Percentiles rank a stretch among this genome's conserved stretches.
phyloP scores from a whole-genome alignment of 768 basidiomycete genomes.

The Macrocybe gigantea region DNA sequence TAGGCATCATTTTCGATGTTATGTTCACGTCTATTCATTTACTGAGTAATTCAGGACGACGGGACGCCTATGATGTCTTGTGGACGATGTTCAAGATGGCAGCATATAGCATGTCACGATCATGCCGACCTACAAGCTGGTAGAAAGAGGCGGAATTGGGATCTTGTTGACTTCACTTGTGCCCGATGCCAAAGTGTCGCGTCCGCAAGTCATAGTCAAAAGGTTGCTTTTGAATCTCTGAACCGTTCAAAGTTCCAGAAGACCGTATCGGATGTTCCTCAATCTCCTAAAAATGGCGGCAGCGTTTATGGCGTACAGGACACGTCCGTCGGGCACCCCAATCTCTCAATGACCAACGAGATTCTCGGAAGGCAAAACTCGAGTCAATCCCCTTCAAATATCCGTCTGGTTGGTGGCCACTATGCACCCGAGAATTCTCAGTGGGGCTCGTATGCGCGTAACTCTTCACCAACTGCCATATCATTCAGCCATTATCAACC shows the following conservation, averaged over 20 bases:
- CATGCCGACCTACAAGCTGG: conserved; percentile 58
- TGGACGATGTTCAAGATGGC: conserved; percentile 80
- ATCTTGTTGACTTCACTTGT: conserved; percentile 79
- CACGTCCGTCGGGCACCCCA: too few species aligned
- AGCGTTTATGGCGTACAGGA: conserved; percentile 2
- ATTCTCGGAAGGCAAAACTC: conserved; percentile 2
- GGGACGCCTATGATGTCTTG: conserved; percentile 77
- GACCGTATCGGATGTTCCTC: background rate
- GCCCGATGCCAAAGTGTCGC: conserved; percentile 39
- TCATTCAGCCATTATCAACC: conserved; percentile 47
- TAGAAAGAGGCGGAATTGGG: conserved; percentile 73
- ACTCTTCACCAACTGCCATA: conserved; percentile 17
- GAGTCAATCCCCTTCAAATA: conserved; percentile 1
- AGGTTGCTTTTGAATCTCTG: conserved; percentile 3
- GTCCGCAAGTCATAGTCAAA: conserved; percentile 1
- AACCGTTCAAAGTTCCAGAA: conserved; percentile 6
- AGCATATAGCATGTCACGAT: conserved; percentile 86
- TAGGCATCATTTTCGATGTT: conserved; percentile 27
- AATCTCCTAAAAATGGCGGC: conserved; percentile 9
- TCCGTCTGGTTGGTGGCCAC: conserved; percentile 10
- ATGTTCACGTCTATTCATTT: background rate
- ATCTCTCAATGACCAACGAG: conserved; percentile 4
- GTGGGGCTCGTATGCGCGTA: conserved; percentile 7
- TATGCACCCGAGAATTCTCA: conserved; percentile 7
- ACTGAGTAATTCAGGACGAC: conserved; percentile 55